Evolutionary conservation across 2,329 filamentous ascomycete genomes (phyloP), one percentile per base, ranked within the genome.

Genomic region (Fusarium brevicatenulatum): DNA sequence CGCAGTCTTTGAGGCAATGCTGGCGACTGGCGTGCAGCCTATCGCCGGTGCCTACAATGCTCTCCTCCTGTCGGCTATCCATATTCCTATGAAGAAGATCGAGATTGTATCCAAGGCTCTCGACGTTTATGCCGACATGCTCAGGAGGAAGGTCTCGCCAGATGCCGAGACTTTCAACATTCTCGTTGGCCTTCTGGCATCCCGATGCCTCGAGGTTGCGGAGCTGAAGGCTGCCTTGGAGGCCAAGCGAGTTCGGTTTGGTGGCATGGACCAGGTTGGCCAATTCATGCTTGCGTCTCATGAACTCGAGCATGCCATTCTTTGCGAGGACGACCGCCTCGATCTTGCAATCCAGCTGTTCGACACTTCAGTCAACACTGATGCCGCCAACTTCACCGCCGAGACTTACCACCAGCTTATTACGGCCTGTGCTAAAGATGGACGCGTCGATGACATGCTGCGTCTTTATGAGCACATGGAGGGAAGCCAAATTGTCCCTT

Each of bases 71-170:
- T 94, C 96, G 10, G 95, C 95, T 19, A 94, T 98, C 70, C 89
- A 94, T 75, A 88, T 98, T 23, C 93, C 95, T 12, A 86, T 87
- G 30, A 91, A 93, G 81, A 93, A 91, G 82, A 92, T 92, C 60
- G 93, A 97, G 83, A 91, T 96, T 58, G 93, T 97, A 19, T 92
- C 94, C 70, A 97, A 97, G 85, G 95, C 94, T 9, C 88, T 98
- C 58, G 95, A 97, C 84, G 93, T 99, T 58, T 99, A 98, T 82
- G 92, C 95, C 21, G 95, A 98, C 80, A 98, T 99, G 96, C 90
- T 97, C 76, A 91, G 92, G 73, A 92, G 95, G 73, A 92, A 92
- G 76, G 91, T 98, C 30, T 85, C 89, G 25, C 95, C 95, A 12
- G 92, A 98, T 80, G 91, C 91, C 60, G 90, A 93, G 64, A 98